These are phyloP conservation scores for Tetracentron sinense DNA, from an alignment of 164 flowering plant genomes.

Conservation along the genomic window DNA sequence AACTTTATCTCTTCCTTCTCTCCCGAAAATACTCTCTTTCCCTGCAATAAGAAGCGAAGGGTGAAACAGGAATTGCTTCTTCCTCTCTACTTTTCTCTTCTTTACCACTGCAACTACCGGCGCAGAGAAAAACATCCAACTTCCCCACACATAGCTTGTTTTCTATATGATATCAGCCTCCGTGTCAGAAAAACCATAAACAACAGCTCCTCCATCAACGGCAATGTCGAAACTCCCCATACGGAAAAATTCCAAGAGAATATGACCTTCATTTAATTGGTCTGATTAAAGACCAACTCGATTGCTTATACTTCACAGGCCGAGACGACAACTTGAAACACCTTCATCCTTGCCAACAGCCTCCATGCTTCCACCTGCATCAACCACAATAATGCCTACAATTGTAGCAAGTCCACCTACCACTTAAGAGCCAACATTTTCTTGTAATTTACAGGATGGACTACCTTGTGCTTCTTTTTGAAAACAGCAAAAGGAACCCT, in stretches of 20 bases:
- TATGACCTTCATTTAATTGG: constrained; percentile 69
- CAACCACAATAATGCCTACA: no score
- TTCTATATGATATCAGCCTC: constrained; percentile 29
- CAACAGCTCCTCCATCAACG: constrained; percentile 2
- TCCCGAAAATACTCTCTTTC: no score
- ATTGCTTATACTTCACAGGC: constrained; percentile 70
- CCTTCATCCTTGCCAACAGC: no score
- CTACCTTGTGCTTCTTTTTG: no score
- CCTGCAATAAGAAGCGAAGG: no score
- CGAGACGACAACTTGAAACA: constrained; percentile 59
- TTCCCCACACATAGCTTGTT: background rate
- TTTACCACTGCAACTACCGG: constrained; percentile 11
- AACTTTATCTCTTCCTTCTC: no score
- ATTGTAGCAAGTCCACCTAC: no score
- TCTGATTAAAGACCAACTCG: constrained; percentile 56
- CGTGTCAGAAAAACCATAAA: constrained; percentile 20
- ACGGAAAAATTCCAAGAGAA: constrained; percentile 55
- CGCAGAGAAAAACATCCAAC: constrained; percentile 9
- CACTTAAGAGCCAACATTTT: no score
- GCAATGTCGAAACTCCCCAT: constrained; percentile 35
- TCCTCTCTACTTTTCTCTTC: constrained; percentile 15
- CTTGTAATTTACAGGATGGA: no score
- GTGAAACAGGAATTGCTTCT: constrained; percentile 10
- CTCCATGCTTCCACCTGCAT: no score
- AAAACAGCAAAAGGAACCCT: no score